These are phyloP conservation scores for Diaporthe ampelina DNA, from an alignment of 2,329 filamentous ascomycete genomes.

Conservation along the genomic window DNA sequence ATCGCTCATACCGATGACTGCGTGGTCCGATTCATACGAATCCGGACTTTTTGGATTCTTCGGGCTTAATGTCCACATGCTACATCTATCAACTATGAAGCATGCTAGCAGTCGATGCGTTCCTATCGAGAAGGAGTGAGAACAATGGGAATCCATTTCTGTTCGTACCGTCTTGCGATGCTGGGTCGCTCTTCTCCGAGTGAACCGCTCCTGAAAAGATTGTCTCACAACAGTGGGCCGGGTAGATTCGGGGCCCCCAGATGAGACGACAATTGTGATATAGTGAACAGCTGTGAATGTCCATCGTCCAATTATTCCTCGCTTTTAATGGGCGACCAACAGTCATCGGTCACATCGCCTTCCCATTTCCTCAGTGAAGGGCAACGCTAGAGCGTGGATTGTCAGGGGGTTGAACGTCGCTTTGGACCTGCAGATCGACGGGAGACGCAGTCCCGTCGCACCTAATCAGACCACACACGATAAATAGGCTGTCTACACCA, in stretches of 20 bases:
- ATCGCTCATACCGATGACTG: neutral
- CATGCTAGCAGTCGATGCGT: neutral
- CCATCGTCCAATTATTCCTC: neutral
- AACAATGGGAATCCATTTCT: neutral
- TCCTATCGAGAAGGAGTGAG: neutral
- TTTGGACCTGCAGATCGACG: conserved; percentile 25
- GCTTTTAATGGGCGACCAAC: neutral
- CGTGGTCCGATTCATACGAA: neutral
- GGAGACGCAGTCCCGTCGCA: conserved; percentile 13
- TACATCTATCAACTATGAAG: neutral
- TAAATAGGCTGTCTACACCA: conserved; percentile 8
- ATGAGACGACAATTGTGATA: conserved; percentile 15
- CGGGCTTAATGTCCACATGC: neutral
- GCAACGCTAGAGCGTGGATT: conserved; percentile 18
- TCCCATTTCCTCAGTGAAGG: neutral
- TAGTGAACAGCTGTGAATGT: neutral
- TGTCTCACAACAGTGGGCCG: conserved; percentile 17
- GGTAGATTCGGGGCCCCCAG: conserved; percentile 8
- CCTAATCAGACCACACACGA: neutral
- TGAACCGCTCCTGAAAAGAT: neutral
- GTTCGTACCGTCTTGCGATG: neutral
- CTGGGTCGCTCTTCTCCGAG: neutral
- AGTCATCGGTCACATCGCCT: neutral
- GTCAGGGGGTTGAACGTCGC: conserved; percentile 12
- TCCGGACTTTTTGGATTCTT: neutral